These are phyloP conservation scores for Rhododendron ovatum DNA, from an alignment of 148 eudicot species.

Conservation along the genomic window DNA sequence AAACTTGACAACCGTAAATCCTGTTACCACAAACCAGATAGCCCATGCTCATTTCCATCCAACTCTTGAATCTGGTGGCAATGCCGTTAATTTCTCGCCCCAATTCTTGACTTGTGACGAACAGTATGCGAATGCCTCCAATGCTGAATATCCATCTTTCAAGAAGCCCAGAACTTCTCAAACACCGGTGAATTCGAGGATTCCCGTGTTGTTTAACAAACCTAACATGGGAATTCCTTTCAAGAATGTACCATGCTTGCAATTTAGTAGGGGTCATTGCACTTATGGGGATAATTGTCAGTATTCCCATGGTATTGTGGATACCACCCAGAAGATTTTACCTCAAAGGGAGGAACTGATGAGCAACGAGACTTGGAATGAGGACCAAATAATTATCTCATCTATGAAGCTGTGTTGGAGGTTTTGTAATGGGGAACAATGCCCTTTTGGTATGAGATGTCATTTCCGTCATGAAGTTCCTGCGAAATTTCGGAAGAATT, in stretches of 20 bases:
- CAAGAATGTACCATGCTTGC: slow-evolving; percentile 17
- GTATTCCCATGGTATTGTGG: slow-evolving; percentile 22
- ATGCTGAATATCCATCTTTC: slow-evolving; percentile 4
- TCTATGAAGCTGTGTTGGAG: slow-evolving; percentile 1
- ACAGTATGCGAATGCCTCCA: neutral
- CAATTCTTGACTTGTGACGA: neutral
- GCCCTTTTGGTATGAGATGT: slow-evolving; percentile 21
- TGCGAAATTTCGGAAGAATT: slow-evolving; percentile 3
- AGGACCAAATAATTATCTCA: neutral
- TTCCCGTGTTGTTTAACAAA: neutral
- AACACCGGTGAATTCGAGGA: neutral
- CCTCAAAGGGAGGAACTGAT: neutral
- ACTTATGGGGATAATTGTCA: slow-evolving; percentile 24
- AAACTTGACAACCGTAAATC: neutral
- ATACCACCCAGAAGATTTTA: neutral
- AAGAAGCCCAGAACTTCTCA: slow-evolving; percentile 21
- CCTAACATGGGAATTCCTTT: neutral
- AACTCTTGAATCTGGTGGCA: neutral
- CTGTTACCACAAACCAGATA: neutral
- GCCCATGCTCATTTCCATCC: slow-evolving; percentile 2
- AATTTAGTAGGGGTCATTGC: slow-evolving; percentile 24
- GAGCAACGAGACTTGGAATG: neutral
- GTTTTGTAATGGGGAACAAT: slow-evolving; percentile 12
- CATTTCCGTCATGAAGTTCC: slow-evolving; percentile 15
- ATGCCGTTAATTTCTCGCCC: neutral